Percentiles rank a stretch among this genome's conserved stretches.
These are phyloP conservation scores for Cryphonectria carpinicola DNA, from an alignment of 2,329 filamentous ascomycete genomes.

Conservation along the genomic window DNA sequence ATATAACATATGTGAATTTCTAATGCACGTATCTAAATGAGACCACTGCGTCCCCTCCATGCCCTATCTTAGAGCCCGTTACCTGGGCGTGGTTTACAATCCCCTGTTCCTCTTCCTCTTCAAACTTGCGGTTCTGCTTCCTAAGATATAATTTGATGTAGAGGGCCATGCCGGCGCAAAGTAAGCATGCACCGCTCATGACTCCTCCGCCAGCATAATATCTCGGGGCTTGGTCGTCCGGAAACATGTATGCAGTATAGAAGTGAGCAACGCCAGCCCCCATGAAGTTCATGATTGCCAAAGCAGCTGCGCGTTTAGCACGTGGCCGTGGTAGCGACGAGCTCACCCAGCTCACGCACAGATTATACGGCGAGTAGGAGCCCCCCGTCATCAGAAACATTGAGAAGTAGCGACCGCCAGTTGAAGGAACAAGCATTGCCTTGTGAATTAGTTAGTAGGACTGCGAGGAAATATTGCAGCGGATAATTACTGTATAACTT, in stretches of 20 bases:
- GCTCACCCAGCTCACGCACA: constrained; percentile 32
- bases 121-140: not conserved
- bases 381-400: constrained; percentile 33
- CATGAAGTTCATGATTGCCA: not conserved
- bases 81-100: not conserved
- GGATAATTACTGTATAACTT: not conserved
- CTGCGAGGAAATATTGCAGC: not conserved
- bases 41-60: not conserved
- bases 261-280: not conserved
- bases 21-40: not conserved
- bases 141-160: not conserved
- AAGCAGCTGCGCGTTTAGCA: constrained; percentile 30
- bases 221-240: not conserved
- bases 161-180: not conserved
- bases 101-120: not conserved
- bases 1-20: not conserved
- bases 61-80: not conserved
- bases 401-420: not conserved
- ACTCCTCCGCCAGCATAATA: not conserved
- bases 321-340: constrained; percentile 34
- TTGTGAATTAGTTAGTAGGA: not conserved
- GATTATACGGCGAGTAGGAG: constrained; percentile 30
- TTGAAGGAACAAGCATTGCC: not conserved
- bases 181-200: not conserved
- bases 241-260: not conserved